Evolutionary conservation across 2,329 filamentous ascomycete genomes (phyloP).

Genomic region (Arthrinium phaeospermum): DNA sequence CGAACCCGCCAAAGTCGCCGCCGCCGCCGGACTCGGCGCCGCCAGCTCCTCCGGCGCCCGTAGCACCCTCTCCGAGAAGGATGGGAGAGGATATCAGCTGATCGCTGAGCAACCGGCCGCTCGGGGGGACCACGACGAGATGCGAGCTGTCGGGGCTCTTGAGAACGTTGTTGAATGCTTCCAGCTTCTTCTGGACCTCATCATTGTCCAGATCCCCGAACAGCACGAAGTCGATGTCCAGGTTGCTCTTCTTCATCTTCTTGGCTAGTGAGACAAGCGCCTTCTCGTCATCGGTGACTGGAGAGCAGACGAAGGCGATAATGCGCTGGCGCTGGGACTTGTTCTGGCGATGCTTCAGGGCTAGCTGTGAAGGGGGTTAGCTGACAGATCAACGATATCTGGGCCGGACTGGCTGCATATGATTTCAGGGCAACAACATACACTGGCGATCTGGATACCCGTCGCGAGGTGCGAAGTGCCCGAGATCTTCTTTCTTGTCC

Average conservation of each 20-base stretch:
- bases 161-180: slow-evolving; percentile 91
- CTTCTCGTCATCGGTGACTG: slow-evolving; percentile 88
- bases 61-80: slow-evolving; percentile 78
- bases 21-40: slow-evolving; percentile 63
- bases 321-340: slow-evolving; percentile 96
- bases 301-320: slow-evolving; percentile 95
- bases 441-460: slow-evolving; percentile 91
- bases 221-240: slow-evolving; percentile 91
- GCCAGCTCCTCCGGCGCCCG: slow-evolving; percentile 57
- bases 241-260: slow-evolving; percentile 98
- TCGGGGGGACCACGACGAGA: slow-evolving; percentile 87
- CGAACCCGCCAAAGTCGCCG: slow-evolving; percentile 77
- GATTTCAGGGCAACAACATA: slow-evolving; percentile 54
- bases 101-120: slow-evolving; percentile 90
- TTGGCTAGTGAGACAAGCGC: slow-evolving; percentile 87
- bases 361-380: slow-evolving; percentile 64
- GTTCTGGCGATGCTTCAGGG: slow-evolving; percentile 97
- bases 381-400: background rate
- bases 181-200: slow-evolving; percentile 87
- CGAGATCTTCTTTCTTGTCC: slow-evolving; percentile 88
- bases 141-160: slow-evolving; percentile 91
- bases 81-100: slow-evolving; percentile 90
- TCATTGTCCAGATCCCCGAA: slow-evolving; percentile 95
- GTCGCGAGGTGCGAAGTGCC: slow-evolving; percentile 89
- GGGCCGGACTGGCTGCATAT: background rate